phyloP scores from a whole-genome alignment of 768 basidiomycete genomes.

The Filobasidium floriforme region DNA sequence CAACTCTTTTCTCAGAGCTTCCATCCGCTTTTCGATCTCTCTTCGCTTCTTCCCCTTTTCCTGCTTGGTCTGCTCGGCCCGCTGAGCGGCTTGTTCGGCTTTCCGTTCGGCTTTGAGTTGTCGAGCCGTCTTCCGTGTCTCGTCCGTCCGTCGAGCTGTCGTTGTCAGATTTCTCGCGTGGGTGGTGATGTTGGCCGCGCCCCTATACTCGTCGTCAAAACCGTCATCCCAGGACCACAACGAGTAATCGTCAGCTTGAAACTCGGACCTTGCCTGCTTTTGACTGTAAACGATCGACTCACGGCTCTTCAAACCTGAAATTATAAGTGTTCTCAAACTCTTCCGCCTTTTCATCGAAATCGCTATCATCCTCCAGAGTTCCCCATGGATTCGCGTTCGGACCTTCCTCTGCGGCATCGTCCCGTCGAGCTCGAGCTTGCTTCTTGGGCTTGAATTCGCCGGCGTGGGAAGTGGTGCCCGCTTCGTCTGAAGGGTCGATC shows the following conservation, averaged over 20 bases:
- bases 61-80: slow-evolving; percentile 62
- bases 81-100: slow-evolving; percentile 36
- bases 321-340: slow-evolving; percentile 95
- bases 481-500: slow-evolving; percentile 70
- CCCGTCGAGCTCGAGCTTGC: slow-evolving; percentile 25
- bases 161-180: slow-evolving; percentile 62
- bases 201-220: slow-evolving; percentile 47
- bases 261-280: background rate
- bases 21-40: slow-evolving; percentile 61
- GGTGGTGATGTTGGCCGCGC: slow-evolving; percentile 58
- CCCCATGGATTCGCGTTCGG: slow-evolving; percentile 38
- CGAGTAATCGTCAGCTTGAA: too few species aligned
- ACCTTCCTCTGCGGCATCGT: slow-evolving; percentile 27
- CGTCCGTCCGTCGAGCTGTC: slow-evolving; percentile 55
- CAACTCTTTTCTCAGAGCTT: slow-evolving; percentile 75
- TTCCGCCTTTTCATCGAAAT: slow-evolving; percentile 82
- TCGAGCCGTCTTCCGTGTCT: slow-evolving; percentile 75
- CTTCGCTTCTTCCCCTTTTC: slow-evolving; percentile 60
- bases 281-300: slow-evolving; percentile 50
- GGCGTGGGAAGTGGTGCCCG: slow-evolving; percentile 18
- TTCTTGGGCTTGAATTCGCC: slow-evolving; percentile 19
- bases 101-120: slow-evolving; percentile 68
- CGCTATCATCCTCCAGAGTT: slow-evolving; percentile 51
- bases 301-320: slow-evolving; percentile 96
- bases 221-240: background rate